Evolutionary conservation across 768 basidiomycete species (phyloP), one percentile per base, ranked within the genome.

Genomic region (Scleroderma citrinum): DNA sequence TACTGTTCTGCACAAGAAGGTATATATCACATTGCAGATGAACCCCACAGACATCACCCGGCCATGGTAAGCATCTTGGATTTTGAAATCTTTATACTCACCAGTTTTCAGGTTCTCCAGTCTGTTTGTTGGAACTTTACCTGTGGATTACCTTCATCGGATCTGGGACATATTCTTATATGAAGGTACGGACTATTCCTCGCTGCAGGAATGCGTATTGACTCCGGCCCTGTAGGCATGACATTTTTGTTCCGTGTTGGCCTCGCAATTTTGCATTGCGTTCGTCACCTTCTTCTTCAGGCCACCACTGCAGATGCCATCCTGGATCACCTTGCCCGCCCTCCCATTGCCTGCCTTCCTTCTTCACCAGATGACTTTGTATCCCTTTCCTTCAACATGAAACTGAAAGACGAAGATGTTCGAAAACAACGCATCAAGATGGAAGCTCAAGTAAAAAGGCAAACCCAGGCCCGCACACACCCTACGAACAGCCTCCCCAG

Each of bases 81-180:
- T 2, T 32, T 35, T 26, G 8, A 5, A 23, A 32, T 36, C 17
- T 23, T 35, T 29, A 49, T 16, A 45, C 53, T 50, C 11, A 46
- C 13, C 17, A 2, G 0, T 31, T 5, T 30, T 1, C 49, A 88
- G 87, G 87, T 87, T 92, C 53, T 77, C 80, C 0, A 76, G 80
- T 3, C 60, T 91, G 14, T 92, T 90, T 47, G 83, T 82, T 1
- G 80, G 80, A 10, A 73, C 74, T 1, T 71, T 91, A 13, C 84
- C 89, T 0, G 61, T 69, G 0, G 80, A 84, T 2, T 79, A 82
- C 57, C 66, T 89, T 14, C 78, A 83, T 49, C 74, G 90, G 23
- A 75, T 89, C 12, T 92, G 90, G 89, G 90, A 91, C 59, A 60
- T 92, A 3, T 91, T 91, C 60, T 64, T 92, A 17, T 87, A 76